Evolutionary conservation across 805 yeast genomes (phyloP).

Genomic region (Ogataea haglerorum): DNA sequence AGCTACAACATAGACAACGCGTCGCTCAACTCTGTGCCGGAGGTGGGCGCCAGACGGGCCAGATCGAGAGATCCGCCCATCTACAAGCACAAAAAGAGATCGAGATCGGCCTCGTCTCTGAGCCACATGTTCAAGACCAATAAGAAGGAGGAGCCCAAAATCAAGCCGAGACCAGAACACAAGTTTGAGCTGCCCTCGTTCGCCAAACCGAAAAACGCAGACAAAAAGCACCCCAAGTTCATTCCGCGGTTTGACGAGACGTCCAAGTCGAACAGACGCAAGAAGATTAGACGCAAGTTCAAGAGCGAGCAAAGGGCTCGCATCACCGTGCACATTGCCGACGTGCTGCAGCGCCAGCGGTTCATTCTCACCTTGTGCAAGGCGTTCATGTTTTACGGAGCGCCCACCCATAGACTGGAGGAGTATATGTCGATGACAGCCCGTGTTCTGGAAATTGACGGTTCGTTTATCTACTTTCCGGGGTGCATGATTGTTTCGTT

Average conservation of each 20-base stretch:
- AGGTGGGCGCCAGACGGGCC: background rate
- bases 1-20: conserved; percentile 5
- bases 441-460: conserved; percentile 87
- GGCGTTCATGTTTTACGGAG: conserved; percentile 91
- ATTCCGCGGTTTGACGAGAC: conserved; percentile 12
- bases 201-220: conserved; percentile 11
- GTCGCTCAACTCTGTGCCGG: conserved; percentile 7
- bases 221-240: background rate
- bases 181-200: conserved; percentile 20
- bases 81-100: conserved; percentile 11
- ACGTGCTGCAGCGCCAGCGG: conserved; percentile 79
- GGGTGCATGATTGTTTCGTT: conserved; percentile 94
- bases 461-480: conserved; percentile 87
- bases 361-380: conserved; percentile 82
- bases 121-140: conserved; percentile 9
- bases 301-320: conserved; percentile 52
- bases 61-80: conserved; percentile 15
- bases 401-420: conserved; percentile 92
- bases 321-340: conserved; percentile 91
- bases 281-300: conserved; percentile 27
- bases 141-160: conserved; percentile 1
- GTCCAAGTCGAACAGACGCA: conserved; percentile 21
- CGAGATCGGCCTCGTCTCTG: conserved; percentile 13
- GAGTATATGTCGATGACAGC: conserved; percentile 93
- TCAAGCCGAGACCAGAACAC: conserved; percentile 8